Base-by-base conservation (phyloP, 257 asterid genomes). In the Rehmannia glutinosa region DNA sequence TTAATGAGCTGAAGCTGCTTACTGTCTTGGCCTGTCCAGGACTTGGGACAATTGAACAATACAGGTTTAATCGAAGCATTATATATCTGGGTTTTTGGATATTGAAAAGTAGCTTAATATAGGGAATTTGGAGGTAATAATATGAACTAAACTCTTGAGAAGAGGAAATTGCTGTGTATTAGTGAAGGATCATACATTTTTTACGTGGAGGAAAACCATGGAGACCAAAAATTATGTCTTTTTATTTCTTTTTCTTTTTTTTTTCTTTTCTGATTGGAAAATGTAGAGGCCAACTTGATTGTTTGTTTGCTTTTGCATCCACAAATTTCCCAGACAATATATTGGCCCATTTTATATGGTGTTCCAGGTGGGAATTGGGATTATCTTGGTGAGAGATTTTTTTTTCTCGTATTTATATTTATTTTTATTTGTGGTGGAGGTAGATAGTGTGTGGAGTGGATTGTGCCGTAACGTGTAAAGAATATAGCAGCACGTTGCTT, bases 131-230 rank as follows among this genome's bases (percentile, higher is more conserved):
- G 69, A 69, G 28, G 16, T 23, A 30, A 54, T n/a, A 51, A 65
- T 13, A 54, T 0, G 55, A 46, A 49, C 28, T 33, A 6, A 19
- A 21, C 10, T 8, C 21, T 9, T 12, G 3, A 23, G n/a, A 9
- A 23, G 32, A 30, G 24, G 13, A 15, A 17, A 13, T 39, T 10
- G 20, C 1, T 2, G n/a, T 33, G n/a, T 63, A n/a, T 41, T 16
- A 39, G 35, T 33, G 15, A 49, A 45, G 28, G 67, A 68, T 73
- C 49, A 38, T 78, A 71, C 73, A 71, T 50, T 63, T 74, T 55
- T 55, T 81, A 72, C 70, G 83, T 81, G 89, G 83, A 73, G 84
- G 77, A 73, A 63, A 78, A 59, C n/a, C n/a, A n/a, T n/a, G n/a
- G n/a, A n/a, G n/a, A n/a, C n/a, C n/a, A n/a, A n/a, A n/a, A n/a